A percentile compares a stretch with the other conserved stretches of the same genome.
Conservation (phyloP, 139 green algal species). For the Closterium sp. region DNA sequence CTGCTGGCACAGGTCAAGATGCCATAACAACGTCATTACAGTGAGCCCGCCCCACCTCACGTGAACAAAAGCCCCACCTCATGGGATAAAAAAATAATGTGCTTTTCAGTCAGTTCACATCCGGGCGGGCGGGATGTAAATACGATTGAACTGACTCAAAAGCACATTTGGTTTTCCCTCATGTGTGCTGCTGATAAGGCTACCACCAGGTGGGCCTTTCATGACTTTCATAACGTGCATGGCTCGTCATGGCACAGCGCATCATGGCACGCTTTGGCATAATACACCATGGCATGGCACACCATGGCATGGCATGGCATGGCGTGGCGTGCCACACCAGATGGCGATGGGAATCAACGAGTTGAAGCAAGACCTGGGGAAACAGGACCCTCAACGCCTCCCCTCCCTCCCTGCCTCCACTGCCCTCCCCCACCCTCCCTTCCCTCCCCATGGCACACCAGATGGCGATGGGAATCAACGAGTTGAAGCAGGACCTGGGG, state of each 20-base stretch:
- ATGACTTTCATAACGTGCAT: not conserved
- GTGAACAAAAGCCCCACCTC: no score
- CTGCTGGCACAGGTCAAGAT: conserved; percentile 77
- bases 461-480: conserved; percentile 89
- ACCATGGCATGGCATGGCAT: conserved; percentile 3
- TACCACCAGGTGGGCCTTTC: no score
- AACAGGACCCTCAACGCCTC: no score
- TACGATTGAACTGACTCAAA: no score
- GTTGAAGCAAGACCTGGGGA: conserved; percentile 77
- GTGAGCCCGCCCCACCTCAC: no score
- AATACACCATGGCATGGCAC: not conserved
- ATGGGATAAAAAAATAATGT: no score
- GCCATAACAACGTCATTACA: conserved; percentile 86
- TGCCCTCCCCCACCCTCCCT: no score
- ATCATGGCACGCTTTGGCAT: not conserved
- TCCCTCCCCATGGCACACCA: conserved; percentile 9
- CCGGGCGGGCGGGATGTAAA: no score
- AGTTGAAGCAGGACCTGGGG: conserved; percentile 81
- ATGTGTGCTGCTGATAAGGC: no score
- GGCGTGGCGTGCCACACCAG: not conserved
- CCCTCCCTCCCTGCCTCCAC: not conserved
- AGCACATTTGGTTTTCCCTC: no score
- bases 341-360: conserved; percentile 92
- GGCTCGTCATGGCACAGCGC: not conserved
- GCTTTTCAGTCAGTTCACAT: no score